These are phyloP conservation scores for Blastobotrys indianensis DNA, from an alignment of 1,139 yeast genomes.

Conservation along the genomic window DNA sequence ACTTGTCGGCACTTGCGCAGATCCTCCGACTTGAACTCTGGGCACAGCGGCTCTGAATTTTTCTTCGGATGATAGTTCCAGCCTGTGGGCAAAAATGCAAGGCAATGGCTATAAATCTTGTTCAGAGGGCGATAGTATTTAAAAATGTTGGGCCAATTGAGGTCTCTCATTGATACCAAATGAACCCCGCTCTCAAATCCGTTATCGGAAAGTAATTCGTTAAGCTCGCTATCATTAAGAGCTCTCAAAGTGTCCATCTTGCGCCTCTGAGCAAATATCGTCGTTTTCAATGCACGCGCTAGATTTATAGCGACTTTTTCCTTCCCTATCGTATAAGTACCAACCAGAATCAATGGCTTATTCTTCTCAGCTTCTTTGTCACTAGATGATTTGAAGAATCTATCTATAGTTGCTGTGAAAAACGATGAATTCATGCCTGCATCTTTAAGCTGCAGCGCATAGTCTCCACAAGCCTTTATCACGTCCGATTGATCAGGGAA, in stretches of 20 bases:
- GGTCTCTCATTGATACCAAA: conserved; percentile 55
- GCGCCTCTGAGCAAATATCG: conserved; percentile 46
- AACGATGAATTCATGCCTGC: conserved; percentile 21
- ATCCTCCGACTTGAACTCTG: conserved; percentile 21
- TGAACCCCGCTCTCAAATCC: conserved; percentile 57
- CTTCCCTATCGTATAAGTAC: conserved; percentile 88
- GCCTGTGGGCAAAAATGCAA: conserved; percentile 63
- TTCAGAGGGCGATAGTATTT: conserved; percentile 23
- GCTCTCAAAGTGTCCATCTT: conserved; percentile 44
- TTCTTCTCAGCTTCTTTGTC: neutral
- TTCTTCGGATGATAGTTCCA: conserved; percentile 54
- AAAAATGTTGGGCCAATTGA: conserved; percentile 35
- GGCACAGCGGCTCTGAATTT: conserved; percentile 19
- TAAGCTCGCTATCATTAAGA: conserved; percentile 37
- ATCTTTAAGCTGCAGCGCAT: conserved; percentile 41
- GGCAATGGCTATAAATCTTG: conserved; percentile 27
- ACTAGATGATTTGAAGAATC: conserved; percentile 16
- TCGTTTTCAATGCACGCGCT: conserved; percentile 50
- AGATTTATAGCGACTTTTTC: conserved; percentile 72
- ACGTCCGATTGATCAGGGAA: conserved; percentile 77
- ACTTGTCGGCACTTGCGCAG: conserved; percentile 31
- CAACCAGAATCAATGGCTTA: conserved; percentile 57
- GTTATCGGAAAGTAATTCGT: conserved; percentile 37
- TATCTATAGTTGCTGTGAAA: conserved; percentile 16
- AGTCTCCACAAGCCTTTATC: conserved; percentile 50